Conservation (phyloP, 805 yeast genomes). For the Lipomyces chichibuensis region DNA sequence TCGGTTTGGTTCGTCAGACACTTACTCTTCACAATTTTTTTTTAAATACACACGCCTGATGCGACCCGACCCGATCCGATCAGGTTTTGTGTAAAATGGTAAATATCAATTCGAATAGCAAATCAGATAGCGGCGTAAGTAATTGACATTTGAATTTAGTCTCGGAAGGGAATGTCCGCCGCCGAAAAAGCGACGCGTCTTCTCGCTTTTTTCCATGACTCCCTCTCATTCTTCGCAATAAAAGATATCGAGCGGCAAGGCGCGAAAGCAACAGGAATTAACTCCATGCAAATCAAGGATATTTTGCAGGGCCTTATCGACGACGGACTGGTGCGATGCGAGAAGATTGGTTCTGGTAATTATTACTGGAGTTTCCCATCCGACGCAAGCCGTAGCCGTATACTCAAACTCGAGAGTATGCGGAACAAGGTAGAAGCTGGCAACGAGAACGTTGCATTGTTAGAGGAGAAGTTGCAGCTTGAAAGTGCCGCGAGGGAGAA, state of each 20-base stretch:
- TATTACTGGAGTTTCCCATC: constrained; percentile 39
- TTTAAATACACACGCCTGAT: neutral
- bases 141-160: constrained; percentile 12
- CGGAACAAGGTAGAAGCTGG: constrained; percentile 14
- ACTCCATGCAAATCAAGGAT: constrained; percentile 60
- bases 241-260: constrained; percentile 57
- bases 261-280: constrained; percentile 53
- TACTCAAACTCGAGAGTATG: constrained; percentile 21
- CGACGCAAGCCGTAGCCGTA: constrained; percentile 30
- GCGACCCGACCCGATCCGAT: neutral
- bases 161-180: constrained; percentile 36
- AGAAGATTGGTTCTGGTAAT: constrained; percentile 58
- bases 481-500: constrained; percentile 16
- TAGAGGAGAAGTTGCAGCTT: constrained; percentile 19
- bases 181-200: constrained; percentile 30
- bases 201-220: constrained; percentile 29
- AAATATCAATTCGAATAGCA: neutral
- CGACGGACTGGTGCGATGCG: constrained; percentile 54
- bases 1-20: neutral
- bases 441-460: constrained; percentile 7
- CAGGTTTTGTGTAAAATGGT: neutral
- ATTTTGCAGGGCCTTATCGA: constrained; percentile 53
- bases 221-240: constrained; percentile 39
- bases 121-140: neutral
- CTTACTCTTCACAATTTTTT: neutral